Base-by-base conservation (phyloP, 1,139 yeast genomes). In the Suhomyces taliae region DNA sequence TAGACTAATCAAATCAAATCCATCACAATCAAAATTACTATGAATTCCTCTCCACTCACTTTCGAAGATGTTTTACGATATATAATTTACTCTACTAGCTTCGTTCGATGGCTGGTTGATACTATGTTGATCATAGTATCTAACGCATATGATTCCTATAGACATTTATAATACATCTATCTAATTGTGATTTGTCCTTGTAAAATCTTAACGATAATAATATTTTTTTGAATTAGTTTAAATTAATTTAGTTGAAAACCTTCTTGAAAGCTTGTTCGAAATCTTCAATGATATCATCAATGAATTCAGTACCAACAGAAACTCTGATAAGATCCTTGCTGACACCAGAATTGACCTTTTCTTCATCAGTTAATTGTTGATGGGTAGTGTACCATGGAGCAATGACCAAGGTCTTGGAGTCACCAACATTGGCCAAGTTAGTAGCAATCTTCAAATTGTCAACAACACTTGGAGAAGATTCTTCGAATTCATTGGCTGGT, bases 341-440 rank as follows among this genome's bases (percentile, higher is more conserved):
- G 49, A 91, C 97, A 69, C 97, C 97, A 44, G 95, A 78, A 12
- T 85, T 82, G 43, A 70, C 49, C 73, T 87, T 90, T 72, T 90
- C 98, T 54, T 84, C 87, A 37, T 88, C 90, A 39, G 74, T 67
- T 64, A 93, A 80, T 74, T 93, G 98, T 66, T 90, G 90, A 69
- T 93, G 99, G 26, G 98, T 93, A 44, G 98, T 93, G 71, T 81
- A 90, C 76, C 85, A 90, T 55, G 98, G 99, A 50, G 97, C 91
- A 68, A 93, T 91, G 48, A 91, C 95, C 65, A 93, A 79, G 39
- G 98, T 89, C 76, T 91, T 93, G 44, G 91, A 83, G 65, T 93
- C 99, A 65, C 99, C 98, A 49, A 93, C 97, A 62, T 93, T 93
- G 49, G 99, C 98, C 66, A 93, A 81, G 74, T 90, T 89, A 34